These are phyloP conservation scores for Oryza nivara DNA, from an alignment of 176 grass and related monocot species.

Conservation along the genomic window DNA sequence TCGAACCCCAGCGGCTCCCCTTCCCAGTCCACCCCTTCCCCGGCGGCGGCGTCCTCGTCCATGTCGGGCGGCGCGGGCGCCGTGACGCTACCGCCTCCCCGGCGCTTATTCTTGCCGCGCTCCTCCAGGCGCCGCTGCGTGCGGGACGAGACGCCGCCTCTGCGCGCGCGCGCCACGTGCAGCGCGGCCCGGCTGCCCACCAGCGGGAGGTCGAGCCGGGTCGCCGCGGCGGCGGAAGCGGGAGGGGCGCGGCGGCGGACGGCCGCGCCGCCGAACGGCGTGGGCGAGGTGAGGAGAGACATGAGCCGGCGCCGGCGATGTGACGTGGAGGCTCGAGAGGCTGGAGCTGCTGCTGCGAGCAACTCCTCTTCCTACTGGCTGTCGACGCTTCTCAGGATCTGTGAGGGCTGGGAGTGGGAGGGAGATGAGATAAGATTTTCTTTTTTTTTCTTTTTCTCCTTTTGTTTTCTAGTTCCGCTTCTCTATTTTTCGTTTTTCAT, in stretches of 20 bases:
- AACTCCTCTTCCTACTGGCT: background rate
- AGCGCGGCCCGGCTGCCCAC: constrained; percentile 31
- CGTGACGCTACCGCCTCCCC: constrained; percentile 32
- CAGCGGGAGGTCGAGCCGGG: background rate
- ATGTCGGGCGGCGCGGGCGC: constrained; percentile 32
- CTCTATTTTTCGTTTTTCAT: background rate
- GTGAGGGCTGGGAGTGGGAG: background rate
- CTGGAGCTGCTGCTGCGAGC: background rate
- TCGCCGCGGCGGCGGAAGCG: background rate
- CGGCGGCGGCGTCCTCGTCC: constrained; percentile 17
- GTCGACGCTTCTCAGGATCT: constrained; percentile 20
- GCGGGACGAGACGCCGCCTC: constrained; percentile 80
- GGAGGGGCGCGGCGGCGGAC: constrained; percentile 11
- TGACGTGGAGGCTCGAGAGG: constrained; percentile 48
- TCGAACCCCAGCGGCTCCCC: constrained; percentile 71
- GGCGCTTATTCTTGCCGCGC: constrained; percentile 65
- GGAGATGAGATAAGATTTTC: constrained; percentile 55
- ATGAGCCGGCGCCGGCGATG: background rate
- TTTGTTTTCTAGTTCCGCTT: background rate
- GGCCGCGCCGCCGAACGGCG: constrained; percentile 43
- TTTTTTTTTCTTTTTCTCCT: background rate
- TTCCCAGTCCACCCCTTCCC: constrained; percentile 47
- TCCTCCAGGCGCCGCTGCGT: constrained; percentile 85
- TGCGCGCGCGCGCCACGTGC: constrained; percentile 64
- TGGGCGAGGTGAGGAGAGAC: constrained; percentile 49